Base-by-base conservation (phyloP, 768 basidiomycete genomes). In the Suillus subalutaceus region DNA sequence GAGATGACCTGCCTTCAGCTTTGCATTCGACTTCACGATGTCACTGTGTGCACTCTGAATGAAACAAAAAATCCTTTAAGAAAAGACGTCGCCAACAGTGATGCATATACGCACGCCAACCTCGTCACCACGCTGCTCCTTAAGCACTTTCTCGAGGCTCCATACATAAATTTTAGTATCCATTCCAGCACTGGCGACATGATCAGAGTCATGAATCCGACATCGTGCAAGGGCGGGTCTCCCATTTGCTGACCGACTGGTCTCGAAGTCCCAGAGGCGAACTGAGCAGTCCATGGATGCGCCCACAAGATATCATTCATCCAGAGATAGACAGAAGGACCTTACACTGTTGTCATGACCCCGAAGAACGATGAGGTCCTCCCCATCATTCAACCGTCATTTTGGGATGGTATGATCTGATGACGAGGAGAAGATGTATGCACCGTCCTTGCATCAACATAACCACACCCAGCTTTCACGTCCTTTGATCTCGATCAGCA, bases 181-280 rank as follows among this genome's bases (percentile, higher is more conserved):
- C 72, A 85, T 85, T 0, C 94, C 94, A 13, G 88, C 93, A 70
- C 90, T 94, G 5, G 89, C 92, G 91, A 94, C 44, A 96, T 72
- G 3, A 94, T 91, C 5, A 97, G 81, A 9, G 86, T 83, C 37
- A 91, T 81, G 0, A 97, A 85, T 77, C 93, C 91, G 71, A 93
- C 93, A 10, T 84, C 88, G 74, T 97, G 96, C 0, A 94, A 93
- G 64, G 83, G 76, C 2, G 85, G 73, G 2, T 83, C 82, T 37
- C 38, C 38, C 6, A 61, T 10, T 43, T 10, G n/a, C 32, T 43
- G 26, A 26, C 26, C 26, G 35, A 4, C 15, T 16, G 4, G 38
- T 61, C 23, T 23, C 0, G 26, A 44, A 3, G 6, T 61, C 16
- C 59, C 40, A 61, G 35, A 26, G 15, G 15, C 15, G 26, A 30